Evolutionary conservation across 2,329 filamentous ascomycete species (phyloP), one percentile per base, ranked within the genome.

Genomic region (Cladophialophora psammophila): DNA sequence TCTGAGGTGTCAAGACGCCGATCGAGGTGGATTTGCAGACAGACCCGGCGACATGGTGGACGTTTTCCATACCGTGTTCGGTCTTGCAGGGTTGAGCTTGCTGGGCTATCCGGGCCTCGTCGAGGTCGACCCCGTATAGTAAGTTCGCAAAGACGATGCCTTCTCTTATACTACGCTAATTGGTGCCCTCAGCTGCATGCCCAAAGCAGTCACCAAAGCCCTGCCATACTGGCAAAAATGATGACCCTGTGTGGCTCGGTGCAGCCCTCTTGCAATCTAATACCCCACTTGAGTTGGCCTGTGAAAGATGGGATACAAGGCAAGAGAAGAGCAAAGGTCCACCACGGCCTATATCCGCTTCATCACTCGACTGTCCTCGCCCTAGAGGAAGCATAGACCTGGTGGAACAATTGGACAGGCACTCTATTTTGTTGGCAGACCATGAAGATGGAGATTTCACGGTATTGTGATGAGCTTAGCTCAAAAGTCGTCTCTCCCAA

Each of bases 61-160:
- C 82, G 94, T 99, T 38, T 99, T 96, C 83, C 95, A 99, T 76
- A 98, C 95, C 0, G 83, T 89, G 61, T 99, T 99, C 78, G 93
- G 92, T 31, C 81, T 97, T 70, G 91, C 94, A 20, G 95, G 95
- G 1, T 81, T 99, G 72, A 96, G 93, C 76, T 84, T 99, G 64
- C 81, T 98, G 34, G 88, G 88, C 10, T 92, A 91, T 75, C 88
- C 91, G 6, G 92, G 89, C 0, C 80, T 97, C 52, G 86, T 90
- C 73, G 88, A 90, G 67, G 90, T 99, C 60, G 92, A 99, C 78
- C 92, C 95, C 36, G 87, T 92, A 53, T 99, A 98, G 89, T 91
- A 82, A 82, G 84, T 79, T 42, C 35, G n/a, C 40, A 40, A 9
- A 13, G 26, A 42, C 10, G 53, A 42, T 13, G 36, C n/a, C 2